A percentile compares a stretch with the other conserved stretches of the same genome.
phyloP scores from a whole-genome alignment of 2,329 filamentous ascomycete species.

The Diaporthe ilicicola region DNA sequence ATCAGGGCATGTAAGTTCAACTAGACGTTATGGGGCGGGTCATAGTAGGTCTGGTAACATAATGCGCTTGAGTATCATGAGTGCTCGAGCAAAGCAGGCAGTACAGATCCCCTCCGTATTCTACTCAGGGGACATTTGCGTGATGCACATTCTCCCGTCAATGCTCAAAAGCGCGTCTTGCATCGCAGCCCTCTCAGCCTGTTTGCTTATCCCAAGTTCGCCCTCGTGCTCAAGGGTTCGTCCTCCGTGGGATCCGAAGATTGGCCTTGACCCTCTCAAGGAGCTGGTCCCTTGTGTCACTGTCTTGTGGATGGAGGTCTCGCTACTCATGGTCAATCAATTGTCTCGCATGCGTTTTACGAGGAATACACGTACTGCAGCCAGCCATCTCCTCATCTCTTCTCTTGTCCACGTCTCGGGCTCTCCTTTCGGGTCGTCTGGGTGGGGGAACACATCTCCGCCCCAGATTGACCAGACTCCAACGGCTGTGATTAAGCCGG shows the following conservation, averaged over 20 bases:
- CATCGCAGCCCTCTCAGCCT: neutral
- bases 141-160: neutral
- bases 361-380: slow-evolving; percentile 66
- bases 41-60: neutral
- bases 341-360: neutral
- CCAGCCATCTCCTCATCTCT: slow-evolving; percentile 83
- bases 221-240: neutral
- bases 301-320: slow-evolving; percentile 54
- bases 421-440: slow-evolving; percentile 80
- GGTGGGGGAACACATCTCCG: slow-evolving; percentile 80
- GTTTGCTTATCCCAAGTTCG: neutral
- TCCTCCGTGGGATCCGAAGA: slow-evolving; percentile 49
- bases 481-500: slow-evolving; percentile 81
- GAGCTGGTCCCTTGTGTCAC: slow-evolving; percentile 55
- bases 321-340: slow-evolving; percentile 45
- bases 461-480: slow-evolving; percentile 89
- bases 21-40: neutral
- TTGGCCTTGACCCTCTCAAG: slow-evolving; percentile 57
- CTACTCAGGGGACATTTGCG: neutral
- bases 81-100: neutral
- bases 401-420: slow-evolving; percentile 77
- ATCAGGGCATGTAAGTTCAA: neutral
- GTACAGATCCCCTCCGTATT: neutral
- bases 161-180: neutral
- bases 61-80: neutral